Evolutionary conservation across 73 alveolate genomes (phyloP), one percentile per base, ranked within the genome.

Genomic region (Urostyla sp.): DNA sequence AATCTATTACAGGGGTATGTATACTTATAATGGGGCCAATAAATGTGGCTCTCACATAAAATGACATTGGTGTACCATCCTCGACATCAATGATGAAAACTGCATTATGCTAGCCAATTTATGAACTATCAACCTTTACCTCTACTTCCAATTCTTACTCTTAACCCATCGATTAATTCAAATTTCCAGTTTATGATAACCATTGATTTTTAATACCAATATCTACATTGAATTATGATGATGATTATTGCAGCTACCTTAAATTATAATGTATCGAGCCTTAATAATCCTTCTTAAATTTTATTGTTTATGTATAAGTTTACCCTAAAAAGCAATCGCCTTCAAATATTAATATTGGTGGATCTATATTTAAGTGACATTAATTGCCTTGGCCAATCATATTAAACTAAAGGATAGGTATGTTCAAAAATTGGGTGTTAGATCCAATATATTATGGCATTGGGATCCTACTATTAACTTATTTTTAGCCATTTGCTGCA

Each of bases 321-420:
- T 85, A 61, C 58, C 38, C 38, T 10, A 85, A 63, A 61, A 48
- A 85, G 35, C 75, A 55, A 31, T 60, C 86, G 23, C 77, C 93
- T 26, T 75, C 83, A 72, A 82, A 85, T 7, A 76, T 35, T 26
- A 80, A 26, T 20, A 90, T 63, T 0, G 88, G 89, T 20, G 96
- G 96, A 27, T 90, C 92, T 31, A 90, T 61, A 0, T 37, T 31
- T 34, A 90, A 50, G 58, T 85, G 75, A 28, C 96, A 76, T 13
- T 46, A 77, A 48, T 89, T 75, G 0, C 96, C 96, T 79, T 84
- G 83, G 1, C 96, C 96, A 55, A 81, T 84, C 11, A 90, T 63
- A 46, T 77, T 77, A 57, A 90, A 85, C 56, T 85, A 58, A 37
- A 90, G 20, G 24, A 83, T 37, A 0, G 96, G 96, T 28, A 90